Percentiles rank a stretch among this genome's conserved stretches.
phyloP scores from a whole-genome alignment of 495 filamentous ascomycete genomes.

The Penicillium alfredii region DNA sequence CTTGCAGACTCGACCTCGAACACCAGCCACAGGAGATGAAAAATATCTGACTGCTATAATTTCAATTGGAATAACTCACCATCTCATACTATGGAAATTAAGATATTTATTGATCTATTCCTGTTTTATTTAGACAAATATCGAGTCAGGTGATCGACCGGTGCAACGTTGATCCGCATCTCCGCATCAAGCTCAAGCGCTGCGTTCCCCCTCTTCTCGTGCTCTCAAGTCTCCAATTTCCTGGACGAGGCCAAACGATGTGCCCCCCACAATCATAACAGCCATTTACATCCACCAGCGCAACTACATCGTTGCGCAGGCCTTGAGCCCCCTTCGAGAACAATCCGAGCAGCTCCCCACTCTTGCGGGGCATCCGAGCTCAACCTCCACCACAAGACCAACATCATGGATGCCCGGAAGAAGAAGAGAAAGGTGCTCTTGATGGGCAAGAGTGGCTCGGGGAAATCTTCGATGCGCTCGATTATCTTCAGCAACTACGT shows the following conservation, averaged over 20 bases:
- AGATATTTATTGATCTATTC: no score
- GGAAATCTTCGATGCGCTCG: slow-evolving; percentile 97
- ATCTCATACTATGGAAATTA: no score
- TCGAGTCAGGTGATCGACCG: slow-evolving; percentile 17
- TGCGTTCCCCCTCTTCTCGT: slow-evolving; percentile 4
- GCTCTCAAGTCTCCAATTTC: slow-evolving; percentile 10
- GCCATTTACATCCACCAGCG: no score
- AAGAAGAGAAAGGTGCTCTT: slow-evolving; percentile 55
- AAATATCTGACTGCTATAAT: no score
- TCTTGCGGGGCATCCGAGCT: slow-evolving; percentile 28
- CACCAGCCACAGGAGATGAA: no score
- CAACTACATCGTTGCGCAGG: background rate
- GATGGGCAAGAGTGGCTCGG: slow-evolving; percentile 94
- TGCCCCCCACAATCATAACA: no score
- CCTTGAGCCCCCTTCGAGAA: slow-evolving; percentile 6
- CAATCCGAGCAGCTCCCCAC: slow-evolving; percentile 17
- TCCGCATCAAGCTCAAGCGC: slow-evolving; percentile 25
- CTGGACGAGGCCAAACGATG: slow-evolving; percentile 1
- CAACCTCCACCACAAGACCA: slow-evolving; percentile 9
- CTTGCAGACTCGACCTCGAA: no score
- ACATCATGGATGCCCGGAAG: slow-evolving; percentile 43
- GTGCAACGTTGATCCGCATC: slow-evolving; percentile 14
- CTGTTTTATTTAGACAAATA: background rate
- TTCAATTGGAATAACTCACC: no score
- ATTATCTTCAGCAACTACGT: slow-evolving; percentile 99